Evolutionary conservation across 2,329 filamentous ascomycete genomes (phyloP).

Genomic region (Xylariaceae sp.): DNA sequence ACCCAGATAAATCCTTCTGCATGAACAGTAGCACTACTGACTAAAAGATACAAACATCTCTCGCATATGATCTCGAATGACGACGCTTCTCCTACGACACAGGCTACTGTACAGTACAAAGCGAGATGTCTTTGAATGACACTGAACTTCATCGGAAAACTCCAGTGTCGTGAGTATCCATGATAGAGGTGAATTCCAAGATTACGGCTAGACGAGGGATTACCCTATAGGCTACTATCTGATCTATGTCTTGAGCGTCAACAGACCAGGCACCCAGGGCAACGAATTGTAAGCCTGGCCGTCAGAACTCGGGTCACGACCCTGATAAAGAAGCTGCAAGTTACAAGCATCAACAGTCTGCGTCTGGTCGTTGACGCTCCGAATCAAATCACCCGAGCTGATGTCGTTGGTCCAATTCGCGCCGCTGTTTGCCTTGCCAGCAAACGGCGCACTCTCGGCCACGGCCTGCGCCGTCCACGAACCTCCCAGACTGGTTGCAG

Average conservation of each 20-base stretch:
- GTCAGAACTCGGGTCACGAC: constrained; percentile 41
- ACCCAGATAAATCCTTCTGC: no score
- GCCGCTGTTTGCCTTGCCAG: constrained; percentile 64
- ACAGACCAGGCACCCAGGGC: constrained; percentile 54
- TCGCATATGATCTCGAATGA: no score
- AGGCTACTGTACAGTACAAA: no score
- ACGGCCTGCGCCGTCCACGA: constrained; percentile 57
- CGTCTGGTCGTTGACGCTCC: constrained; percentile 58
- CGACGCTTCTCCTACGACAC: no score
- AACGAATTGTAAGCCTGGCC: constrained; percentile 46
- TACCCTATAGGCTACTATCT: no score
- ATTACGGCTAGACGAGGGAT: no score
- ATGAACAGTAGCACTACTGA: no score
- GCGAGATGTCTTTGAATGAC: no score
- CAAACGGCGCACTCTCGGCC: constrained; percentile 58
- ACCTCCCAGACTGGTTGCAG: constrained; percentile 54
- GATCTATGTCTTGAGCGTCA: constrained; percentile 37
- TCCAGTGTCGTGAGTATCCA: no score
- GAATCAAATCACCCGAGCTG: constrained; percentile 62
- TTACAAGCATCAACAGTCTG: constrained; percentile 63
- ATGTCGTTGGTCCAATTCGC: constrained; percentile 66
- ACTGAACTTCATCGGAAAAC: no score
- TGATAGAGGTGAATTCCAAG: no score
- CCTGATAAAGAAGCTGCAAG: constrained; percentile 64
- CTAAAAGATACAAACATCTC: no score